Evolutionary conservation across 352 stramenopile species (phyloP).

Genomic region (Hyaloperonospora arabidopsidis): DNA sequence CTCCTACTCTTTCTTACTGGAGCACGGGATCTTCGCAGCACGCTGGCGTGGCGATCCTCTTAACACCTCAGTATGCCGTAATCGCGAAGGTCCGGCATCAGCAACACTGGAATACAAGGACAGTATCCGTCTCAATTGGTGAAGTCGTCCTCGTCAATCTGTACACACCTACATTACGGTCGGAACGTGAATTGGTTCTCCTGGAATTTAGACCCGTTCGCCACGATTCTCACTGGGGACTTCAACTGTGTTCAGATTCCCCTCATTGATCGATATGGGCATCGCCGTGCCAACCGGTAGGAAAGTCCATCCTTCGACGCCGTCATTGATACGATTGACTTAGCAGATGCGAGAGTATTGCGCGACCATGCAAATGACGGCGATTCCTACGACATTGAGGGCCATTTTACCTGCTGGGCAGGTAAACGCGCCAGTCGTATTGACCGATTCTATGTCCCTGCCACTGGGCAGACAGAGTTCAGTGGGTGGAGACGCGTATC

Average conservation of each 20-base stretch:
- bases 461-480: not conserved
- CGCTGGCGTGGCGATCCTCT: too few relatives aligned
- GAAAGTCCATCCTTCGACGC: not conserved
- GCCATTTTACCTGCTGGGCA: not conserved
- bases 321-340: too few relatives aligned
- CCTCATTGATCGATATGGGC: not conserved
- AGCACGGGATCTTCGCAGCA: too few relatives aligned
- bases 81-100: too few relatives aligned
- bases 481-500: not conserved
- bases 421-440: not conserved
- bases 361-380: not conserved
- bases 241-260: constrained; percentile 3
- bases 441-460: not conserved
- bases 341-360: too few relatives aligned
- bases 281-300: too few relatives aligned
- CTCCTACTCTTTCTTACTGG: too few relatives aligned
- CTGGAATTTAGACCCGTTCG: too few relatives aligned
- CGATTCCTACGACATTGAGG: not conserved
- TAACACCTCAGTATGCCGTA: too few relatives aligned
- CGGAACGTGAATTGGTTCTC: not conserved
- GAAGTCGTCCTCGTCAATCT: not conserved
- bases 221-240: not conserved
- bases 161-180: not conserved
- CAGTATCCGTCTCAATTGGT: too few relatives aligned
- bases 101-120: too few relatives aligned